Conservation (phyloP, 441 rosid species). For the Jatropha multifida region DNA sequence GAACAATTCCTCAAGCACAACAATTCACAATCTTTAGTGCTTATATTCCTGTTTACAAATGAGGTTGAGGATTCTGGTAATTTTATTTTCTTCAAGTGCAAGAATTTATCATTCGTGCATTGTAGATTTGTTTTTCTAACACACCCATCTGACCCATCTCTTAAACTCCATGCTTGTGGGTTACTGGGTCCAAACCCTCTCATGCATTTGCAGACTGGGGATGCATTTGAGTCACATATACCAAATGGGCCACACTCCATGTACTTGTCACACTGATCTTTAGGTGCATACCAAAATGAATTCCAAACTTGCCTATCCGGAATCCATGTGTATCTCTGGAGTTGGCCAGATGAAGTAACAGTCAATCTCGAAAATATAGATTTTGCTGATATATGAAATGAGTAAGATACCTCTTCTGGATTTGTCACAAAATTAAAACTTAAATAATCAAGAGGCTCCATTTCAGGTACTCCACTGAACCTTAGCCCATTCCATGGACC, state of each 20-base stretch:
- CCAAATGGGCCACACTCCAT: slow-evolving; percentile 59
- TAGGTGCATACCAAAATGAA: slow-evolving; percentile 69
- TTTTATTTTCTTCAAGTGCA: slow-evolving; percentile 51
- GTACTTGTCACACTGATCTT: slow-evolving; percentile 73
- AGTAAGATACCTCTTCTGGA: slow-evolving; percentile 47
- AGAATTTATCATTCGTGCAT: slow-evolving; percentile 53
- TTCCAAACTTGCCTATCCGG: slow-evolving; percentile 45
- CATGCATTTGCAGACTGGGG: slow-evolving; percentile 72
- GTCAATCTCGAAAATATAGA: slow-evolving; percentile 48
- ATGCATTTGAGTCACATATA: slow-evolving; percentile 57
- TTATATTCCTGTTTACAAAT: slow-evolving; percentile 43
- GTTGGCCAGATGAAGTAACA: slow-evolving; percentile 43
- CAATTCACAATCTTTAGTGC: slow-evolving; percentile 47
- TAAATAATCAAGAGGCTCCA: slow-evolving; percentile 48
- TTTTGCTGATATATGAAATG: slow-evolving; percentile 30
- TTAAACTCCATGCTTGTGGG: slow-evolving; percentile 52
- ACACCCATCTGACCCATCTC: slow-evolving; percentile 76
- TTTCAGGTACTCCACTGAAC: slow-evolving; percentile 86
- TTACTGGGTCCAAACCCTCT: slow-evolving; percentile 61
- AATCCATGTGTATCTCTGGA: slow-evolving; percentile 66
- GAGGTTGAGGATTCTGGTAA: slow-evolving; percentile 58
- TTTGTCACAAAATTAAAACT: slow-evolving; percentile 41
- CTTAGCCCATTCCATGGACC: slow-evolving; percentile 79
- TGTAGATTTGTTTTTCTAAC: slow-evolving; percentile 45
- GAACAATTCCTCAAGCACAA: slow-evolving; percentile 58